phyloP scores from a whole-genome alignment of 345 rosid genomes.

The Clausena lansium region DNA sequence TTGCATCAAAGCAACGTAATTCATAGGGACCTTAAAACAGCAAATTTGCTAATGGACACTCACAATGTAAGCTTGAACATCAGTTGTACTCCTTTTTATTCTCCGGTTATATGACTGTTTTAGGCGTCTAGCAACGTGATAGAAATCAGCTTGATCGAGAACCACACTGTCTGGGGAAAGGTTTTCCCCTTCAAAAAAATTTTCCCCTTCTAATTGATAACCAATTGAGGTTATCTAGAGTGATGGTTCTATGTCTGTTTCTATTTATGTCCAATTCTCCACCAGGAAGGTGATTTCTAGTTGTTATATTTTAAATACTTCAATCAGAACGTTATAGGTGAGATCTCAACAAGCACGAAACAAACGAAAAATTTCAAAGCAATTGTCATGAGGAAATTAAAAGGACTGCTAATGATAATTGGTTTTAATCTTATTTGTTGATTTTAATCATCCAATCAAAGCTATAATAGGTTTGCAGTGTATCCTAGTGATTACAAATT shows the following conservation, averaged over 20 bases:
- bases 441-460: not conserved
- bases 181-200: not conserved
- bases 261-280: not conserved
- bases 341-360: not conserved
- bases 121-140: conserved; percentile 2
- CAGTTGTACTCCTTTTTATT: not conserved
- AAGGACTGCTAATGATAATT: not conserved
- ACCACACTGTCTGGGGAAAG: not conserved
- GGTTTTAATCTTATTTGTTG: not conserved
- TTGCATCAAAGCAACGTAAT: conserved; percentile 71
- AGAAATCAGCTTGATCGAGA: conserved; percentile 5
- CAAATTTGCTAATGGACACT: conserved; percentile 71
- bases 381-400: not conserved
- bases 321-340: no score
- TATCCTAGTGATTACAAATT: not conserved
- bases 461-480: not conserved
- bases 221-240: not conserved
- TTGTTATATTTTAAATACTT: no score
- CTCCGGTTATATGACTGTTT: conserved; percentile 11
- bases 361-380: not conserved
- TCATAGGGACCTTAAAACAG: conserved; percentile 79
- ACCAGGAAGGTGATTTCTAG: no score
- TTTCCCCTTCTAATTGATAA: no score
- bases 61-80: conserved; percentile 35
- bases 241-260: not conserved